Evolutionary conservation across 306 rosid genomes (phyloP), one percentile per base, ranked within the genome.

Genomic region (Rosa rugosa): DNA sequence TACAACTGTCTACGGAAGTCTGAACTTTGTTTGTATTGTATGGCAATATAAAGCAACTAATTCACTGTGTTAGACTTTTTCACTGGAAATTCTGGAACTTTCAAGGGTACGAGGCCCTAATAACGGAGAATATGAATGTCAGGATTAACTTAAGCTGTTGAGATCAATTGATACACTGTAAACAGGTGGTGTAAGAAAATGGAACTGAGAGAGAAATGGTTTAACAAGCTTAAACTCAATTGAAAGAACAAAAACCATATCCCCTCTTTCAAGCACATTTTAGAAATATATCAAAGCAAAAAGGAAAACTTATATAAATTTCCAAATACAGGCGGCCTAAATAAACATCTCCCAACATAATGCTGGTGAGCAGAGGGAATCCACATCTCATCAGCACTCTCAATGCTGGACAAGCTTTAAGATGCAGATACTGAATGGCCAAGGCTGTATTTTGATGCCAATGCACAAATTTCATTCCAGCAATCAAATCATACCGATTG

Each of bases 391-490:
- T 44, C 46, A 36, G 25, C 25, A 16, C 14, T 66, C 47, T 17
- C 44, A 31, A 36, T 9, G 71, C 71, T 38, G 22, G 12, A 65
- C 41, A 31, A 25, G 41, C 62, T 54, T 54, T 6, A 22, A 22
- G 12, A 14, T 63, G 69, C 69, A 17, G 22, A 34, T 31, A 18
- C 49, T 67, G 49, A 67, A 63, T 16, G 25, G 62, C 42, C 41
- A 57, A 75, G 8, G 67, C 46, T 38, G 36, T 71, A 20, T 8
- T 42, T 41, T 44, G 38, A 75, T 44, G 59, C 79, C 36, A 53
- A 75, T 45, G 60, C 51, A 75, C 45, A 47, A 25, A 27, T 45
- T 75, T 75, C 25, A 42, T 42, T 23, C 69, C 11, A 13, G n/a
- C 79, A n/a, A 65, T 36, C 47, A 36, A 65, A 73, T 76, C 40